Conservation (phyloP, 805 yeast species). For the Ogataea polymorpha region DNA sequence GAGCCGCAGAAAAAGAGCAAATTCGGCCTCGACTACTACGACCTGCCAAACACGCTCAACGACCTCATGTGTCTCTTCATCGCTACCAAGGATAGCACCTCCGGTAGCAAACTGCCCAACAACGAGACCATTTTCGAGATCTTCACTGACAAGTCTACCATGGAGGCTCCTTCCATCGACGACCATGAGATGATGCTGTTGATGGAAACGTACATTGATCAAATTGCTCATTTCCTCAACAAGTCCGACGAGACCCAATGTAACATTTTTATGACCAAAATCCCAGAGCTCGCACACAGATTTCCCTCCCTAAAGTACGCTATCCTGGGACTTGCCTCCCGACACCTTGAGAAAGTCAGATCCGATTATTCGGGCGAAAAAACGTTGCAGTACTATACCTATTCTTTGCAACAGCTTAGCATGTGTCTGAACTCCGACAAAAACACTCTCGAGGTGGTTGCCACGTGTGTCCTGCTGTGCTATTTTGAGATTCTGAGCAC, state of each 20-base stretch:
- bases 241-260: conserved; percentile 24
- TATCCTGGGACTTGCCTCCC: conserved; percentile 29
- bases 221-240: conserved; percentile 33
- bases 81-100: conserved; percentile 23
- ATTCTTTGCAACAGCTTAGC: conserved; percentile 31
- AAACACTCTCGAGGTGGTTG: conserved; percentile 29
- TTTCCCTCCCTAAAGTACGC: conserved; percentile 28
- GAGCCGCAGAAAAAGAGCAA: conserved; percentile 7
- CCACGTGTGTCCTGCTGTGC: conserved; percentile 40
- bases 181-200: conserved; percentile 35
- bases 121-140: conserved; percentile 26
- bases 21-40: conserved; percentile 20
- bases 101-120: conserved; percentile 20
- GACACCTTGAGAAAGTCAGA: conserved; percentile 25
- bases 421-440: conserved; percentile 33
- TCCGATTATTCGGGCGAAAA: conserved; percentile 22
- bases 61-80: conserved; percentile 40
- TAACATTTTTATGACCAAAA: conserved; percentile 33
- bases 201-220: conserved; percentile 35
- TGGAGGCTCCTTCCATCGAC: conserved; percentile 21
- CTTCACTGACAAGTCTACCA: conserved; percentile 26
- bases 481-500: conserved; percentile 42
- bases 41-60: conserved; percentile 35
- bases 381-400: conserved; percentile 29
- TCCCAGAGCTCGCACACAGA: conserved; percentile 38